Base-by-base conservation (phyloP, 371 early-diverging fungal species). In the Rhizomucor miehei region DNA sequence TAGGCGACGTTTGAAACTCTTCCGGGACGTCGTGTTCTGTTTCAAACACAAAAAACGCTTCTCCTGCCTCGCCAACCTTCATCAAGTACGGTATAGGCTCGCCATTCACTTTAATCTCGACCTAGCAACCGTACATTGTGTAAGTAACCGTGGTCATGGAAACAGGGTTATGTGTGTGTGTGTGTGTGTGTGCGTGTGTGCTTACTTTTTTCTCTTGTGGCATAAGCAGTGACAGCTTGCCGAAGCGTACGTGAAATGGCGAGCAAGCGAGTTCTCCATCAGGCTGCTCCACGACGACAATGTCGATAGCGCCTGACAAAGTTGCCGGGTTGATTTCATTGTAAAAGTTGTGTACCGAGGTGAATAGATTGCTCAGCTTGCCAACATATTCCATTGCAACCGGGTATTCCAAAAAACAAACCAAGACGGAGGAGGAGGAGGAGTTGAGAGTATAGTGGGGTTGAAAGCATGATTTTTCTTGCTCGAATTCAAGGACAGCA, bases 51-150 rank as follows among this genome's bases (percentile, higher is more conserved):
- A 99, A 99, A 67, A 95, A 99, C 1, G 97, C 93, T 69, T 99
- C 99, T 21, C 99, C 99, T 35, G 95, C 92, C 49, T 96, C 97
- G 23, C 99, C 98, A 2, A 99, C 87, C 62, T 95, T 97, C 98
- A 99, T 99, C 20, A 82, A 80, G 58, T 93, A 82, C 59, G 91
- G 86, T 21, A 87, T 83, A 0, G 72, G 54, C 51, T 80, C 63
- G 36, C 89, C 97, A 81, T 99, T 99, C 48, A 99, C 89, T 9
- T 80, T 79, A 36, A 99, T 80, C 59, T 95, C 91, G 35, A 98
- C 94, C 82, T 90, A 62, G 23, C 3, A 49, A 48, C 16, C 29
- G n/a, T n/a, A n/a, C 17, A 41, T 19, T 9, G 13, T 23, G 11
- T 48, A 29, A 24, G 25, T 24, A 5, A 48, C 34, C 19, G 34